Conservation (phyloP, 2,329 filamentous ascomycete genomes). For the Periconia sp. region DNA sequence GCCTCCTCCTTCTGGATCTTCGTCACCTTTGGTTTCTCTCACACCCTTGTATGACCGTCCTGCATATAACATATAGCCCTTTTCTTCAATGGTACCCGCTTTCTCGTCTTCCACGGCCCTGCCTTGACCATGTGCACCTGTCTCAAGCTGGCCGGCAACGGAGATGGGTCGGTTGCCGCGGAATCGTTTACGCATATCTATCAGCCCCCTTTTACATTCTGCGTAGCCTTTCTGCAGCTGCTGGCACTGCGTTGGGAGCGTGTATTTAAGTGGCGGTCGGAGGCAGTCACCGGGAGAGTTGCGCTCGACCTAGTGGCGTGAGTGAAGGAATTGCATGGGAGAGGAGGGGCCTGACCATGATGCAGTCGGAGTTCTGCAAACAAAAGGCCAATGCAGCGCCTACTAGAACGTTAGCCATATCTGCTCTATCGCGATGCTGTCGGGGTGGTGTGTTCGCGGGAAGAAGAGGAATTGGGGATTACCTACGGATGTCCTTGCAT, state of each 20-base stretch:
- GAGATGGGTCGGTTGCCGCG: slow-evolving; percentile 86
- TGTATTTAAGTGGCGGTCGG: slow-evolving; percentile 78
- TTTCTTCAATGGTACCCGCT: slow-evolving; percentile 44
- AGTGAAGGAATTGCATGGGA: no score
- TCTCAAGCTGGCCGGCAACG: slow-evolving; percentile 39
- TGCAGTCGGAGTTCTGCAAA: slow-evolving; percentile 94
- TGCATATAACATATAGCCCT: slow-evolving; percentile 47
- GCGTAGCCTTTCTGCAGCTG: slow-evolving; percentile 89
- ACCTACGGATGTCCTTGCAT: slow-evolving; percentile 95
- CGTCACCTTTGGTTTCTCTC: no score
- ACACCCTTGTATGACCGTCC: slow-evolving; percentile 39
- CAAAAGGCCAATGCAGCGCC: slow-evolving; percentile 92
- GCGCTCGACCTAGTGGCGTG: no score
- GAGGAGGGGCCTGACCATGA: no score
- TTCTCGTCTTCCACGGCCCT: slow-evolving; percentile 40
- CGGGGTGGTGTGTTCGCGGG: background rate
- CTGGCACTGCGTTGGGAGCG: slow-evolving; percentile 85
- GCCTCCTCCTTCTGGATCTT: no score
- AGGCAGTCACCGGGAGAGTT: slow-evolving; percentile 89
- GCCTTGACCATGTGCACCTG: slow-evolving; percentile 38
- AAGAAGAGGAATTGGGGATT: slow-evolving; percentile 20
- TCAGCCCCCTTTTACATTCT: slow-evolving; percentile 93
- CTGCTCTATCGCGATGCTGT: background rate
- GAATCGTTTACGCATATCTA: slow-evolving; percentile 99
- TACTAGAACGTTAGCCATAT: slow-evolving; percentile 49